Base-by-base conservation (phyloP, 345 rosid species). In the Lepidium aucheri region DNA sequence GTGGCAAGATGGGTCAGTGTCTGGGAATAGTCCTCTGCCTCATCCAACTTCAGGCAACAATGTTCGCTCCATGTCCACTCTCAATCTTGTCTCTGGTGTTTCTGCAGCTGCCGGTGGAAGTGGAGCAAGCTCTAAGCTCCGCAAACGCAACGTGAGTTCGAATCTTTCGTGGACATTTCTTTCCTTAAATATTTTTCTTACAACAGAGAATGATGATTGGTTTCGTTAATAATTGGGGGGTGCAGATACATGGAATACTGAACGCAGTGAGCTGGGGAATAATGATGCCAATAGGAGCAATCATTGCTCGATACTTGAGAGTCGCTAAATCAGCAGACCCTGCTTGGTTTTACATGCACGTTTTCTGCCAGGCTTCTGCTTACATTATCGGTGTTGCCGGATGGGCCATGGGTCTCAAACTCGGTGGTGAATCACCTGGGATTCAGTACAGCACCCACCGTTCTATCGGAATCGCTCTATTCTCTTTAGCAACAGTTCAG, bases 281-380 rank as follows among this genome's bases (percentile, higher is more conserved):
- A 17, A 45, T 94, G 86, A 70, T 95, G 88, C 97, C 99, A 1
- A 3, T 79, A 3, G 97, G 96, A 4, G 93, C 80, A 40, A 65
- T 86, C 43, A 74, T 76, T 45, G 97, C 97, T 53, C 83, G 99
- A 58, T 89, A 91, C 77, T 67, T 90, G 83, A 84, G 79, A 83
- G 88, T 80, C 7, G 84, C 87, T 69, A 81, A 80, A 72, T 82
- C 96, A 16, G 86, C 96, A 7, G 82, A 78, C 51, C 85, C 99
- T 2, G 83, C 86, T 12, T 95, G 99, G 97, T 87, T 95, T 75
- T 89, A 95, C 77, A 71, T 94, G 9, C 97, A 94, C n/a, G 80
- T 79, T 12, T 44, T 68, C 22, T 94, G 95, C 78, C 99, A 94
- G 63, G 62, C 77, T 42, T 77, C 82, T 3, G 99, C 93, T 50